Evolutionary conservation across 495 filamentous ascomycete genomes (phyloP).

Genomic region (Aspergillus ellipticus): DNA sequence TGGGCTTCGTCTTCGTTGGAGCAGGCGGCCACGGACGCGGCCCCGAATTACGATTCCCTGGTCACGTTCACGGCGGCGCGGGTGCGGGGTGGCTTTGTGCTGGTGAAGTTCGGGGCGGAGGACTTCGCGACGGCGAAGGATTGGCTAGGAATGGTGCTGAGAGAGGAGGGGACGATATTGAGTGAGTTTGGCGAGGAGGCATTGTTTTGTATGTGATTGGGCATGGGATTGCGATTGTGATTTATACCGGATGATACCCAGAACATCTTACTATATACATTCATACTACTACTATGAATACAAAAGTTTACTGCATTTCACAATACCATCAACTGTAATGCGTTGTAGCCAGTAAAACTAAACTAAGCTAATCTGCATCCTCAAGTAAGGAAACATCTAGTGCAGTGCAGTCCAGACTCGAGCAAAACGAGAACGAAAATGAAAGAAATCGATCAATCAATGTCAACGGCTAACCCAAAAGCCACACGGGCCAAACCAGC

Average conservation of each 20-base stretch:
- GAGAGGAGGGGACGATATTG: conserved; percentile 53
- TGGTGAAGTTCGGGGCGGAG: conserved; percentile 78
- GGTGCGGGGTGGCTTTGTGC: conserved; percentile 71
- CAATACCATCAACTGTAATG: too few species aligned
- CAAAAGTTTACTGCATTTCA: too few species aligned
- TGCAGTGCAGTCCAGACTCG: too few species aligned
- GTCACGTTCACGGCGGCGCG: conserved; percentile 83
- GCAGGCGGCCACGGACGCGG: conserved; percentile 27
- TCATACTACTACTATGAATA: too few species aligned
- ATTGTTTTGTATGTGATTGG: conserved; percentile 51
- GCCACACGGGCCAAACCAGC: neutral
- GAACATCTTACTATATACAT: neutral
- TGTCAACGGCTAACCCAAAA: conserved; percentile 5
- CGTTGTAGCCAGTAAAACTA: too few species aligned
- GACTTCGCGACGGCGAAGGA: conserved; percentile 58
- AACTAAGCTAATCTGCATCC: conserved; percentile 9
- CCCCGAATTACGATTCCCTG: conserved; percentile 47
- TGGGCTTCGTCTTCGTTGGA: conserved; percentile 49
- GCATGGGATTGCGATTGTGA: too few species aligned
- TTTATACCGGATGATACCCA: too few species aligned
- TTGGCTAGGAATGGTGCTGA: conserved; percentile 57
- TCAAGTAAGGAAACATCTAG: too few species aligned
- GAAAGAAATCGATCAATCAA: too few species aligned
- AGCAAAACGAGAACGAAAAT: too few species aligned
- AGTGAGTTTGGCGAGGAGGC: conserved; percentile 62